These are phyloP conservation scores for Penicillium crustosum DNA, from an alignment of 2,329 filamentous ascomycete genomes.

Conservation along the genomic window DNA sequence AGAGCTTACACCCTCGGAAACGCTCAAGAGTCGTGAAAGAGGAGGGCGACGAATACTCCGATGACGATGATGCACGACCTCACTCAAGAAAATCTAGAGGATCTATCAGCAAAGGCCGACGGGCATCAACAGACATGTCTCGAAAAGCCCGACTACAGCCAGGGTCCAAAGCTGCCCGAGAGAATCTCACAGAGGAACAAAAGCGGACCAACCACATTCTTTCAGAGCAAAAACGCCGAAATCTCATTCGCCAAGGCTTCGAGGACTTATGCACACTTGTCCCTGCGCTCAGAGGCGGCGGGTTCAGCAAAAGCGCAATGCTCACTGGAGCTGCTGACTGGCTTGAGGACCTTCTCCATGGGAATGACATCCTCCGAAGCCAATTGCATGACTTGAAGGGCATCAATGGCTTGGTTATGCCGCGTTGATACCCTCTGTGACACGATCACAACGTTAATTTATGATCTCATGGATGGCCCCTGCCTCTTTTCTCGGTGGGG, in stretches of 20 bases:
- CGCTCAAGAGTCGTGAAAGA: slow-evolving; percentile 39
- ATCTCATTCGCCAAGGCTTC: slow-evolving; percentile 78
- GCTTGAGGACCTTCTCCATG: slow-evolving; percentile 69
- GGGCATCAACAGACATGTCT: slow-evolving; percentile 37
- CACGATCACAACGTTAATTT: slow-evolving; percentile 22
- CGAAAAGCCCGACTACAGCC: slow-evolving; percentile 36
- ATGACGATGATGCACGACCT: slow-evolving; percentile 34
- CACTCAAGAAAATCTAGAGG: slow-evolving; percentile 53
- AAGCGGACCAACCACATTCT: slow-evolving; percentile 84
- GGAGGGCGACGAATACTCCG: slow-evolving; percentile 35
- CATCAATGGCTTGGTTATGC: slow-evolving; percentile 39
- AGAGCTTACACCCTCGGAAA: slow-evolving; percentile 33
- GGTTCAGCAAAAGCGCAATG: slow-evolving; percentile 80
- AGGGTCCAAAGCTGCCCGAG: slow-evolving; percentile 43
- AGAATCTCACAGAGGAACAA: slow-evolving; percentile 72
- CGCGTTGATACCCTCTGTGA: slow-evolving; percentile 31
- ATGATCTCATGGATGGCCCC: slow-evolving; percentile 9
- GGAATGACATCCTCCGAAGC: slow-evolving; percentile 62
- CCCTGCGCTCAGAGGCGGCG: slow-evolving; percentile 69
- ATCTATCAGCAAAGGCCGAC: slow-evolving; percentile 37
- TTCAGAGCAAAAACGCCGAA: slow-evolving; percentile 82
- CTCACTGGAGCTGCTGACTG: slow-evolving; percentile 74
- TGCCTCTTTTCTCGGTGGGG: slow-evolving; percentile 8
- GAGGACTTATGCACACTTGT: slow-evolving; percentile 76
- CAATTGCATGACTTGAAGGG: slow-evolving; percentile 53